Base-by-base conservation (phyloP, 1,284 basidiomycete species). In the Austroboletus rostrupii region DNA sequence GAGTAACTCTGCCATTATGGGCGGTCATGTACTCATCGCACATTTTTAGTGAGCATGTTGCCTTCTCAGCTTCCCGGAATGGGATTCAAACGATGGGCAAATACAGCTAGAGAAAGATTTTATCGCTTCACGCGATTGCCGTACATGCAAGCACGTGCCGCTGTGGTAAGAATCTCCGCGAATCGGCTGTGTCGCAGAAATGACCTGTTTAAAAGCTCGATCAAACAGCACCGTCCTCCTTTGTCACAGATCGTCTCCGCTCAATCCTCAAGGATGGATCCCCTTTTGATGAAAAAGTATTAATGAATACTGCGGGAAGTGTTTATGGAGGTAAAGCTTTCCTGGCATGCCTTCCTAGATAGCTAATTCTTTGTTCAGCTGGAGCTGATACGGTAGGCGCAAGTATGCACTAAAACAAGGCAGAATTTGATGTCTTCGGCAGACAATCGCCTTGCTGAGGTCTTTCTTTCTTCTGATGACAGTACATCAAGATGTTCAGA, bases 391-490 rank as follows among this genome's bases (percentile, higher is more conserved):
- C 50, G n/a, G 41, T 50, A 23, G 4, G 49, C 50, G 35, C 50
- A n/a, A n/a, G 19, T 7, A 35, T 17, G 17, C 12, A 6, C 23
- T 21, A 10, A 36, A 38, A 37, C n/a, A 9, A 13, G 20, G 10
- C 14, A 32, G 12, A 50, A 16, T 11, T 38, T 50, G 16, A 43
- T 14, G 7, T 50, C 38, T 6, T 29, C 38, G 20, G 19, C 33
- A 61, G 61, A 62, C 61, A 2, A 48, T 58, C 17, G 54, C 62
- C 5, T 47, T 54, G 2, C 17, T 64, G 12, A 49, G 49, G 28
- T 59, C 58, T 3, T 66, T 68, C 47, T 54, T 69, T 32, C 58
- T 70, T n/a, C 58, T 63, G 1, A 55, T 55, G 53, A 51, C 48
- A 11, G 45, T 55, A 6, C 23, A 44, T 33, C 53, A 42, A n/a